Evolutionary conservation across 208 protist genomes (phyloP), one percentile per base, ranked within the genome.

Genomic region (Crithidia brevicula): DNA sequence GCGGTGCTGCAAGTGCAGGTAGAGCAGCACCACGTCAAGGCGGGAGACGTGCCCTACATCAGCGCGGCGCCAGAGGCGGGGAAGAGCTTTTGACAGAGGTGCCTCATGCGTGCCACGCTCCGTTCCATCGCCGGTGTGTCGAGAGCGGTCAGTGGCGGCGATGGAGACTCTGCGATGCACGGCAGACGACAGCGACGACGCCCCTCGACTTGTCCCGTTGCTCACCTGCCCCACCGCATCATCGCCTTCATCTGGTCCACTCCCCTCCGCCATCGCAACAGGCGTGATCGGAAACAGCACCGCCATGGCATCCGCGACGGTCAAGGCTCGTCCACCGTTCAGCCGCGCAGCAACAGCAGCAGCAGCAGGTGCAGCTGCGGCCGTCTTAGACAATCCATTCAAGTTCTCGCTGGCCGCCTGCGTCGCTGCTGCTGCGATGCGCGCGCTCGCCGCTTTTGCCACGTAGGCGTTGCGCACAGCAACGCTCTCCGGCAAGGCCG

Each of bases 11-110:
- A 97, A 69, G 56, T 97, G 87, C 28, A 91, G 77, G 23, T 89
- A 84, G 28, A 97, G 81, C 18, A 85, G 72, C 20, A 97, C 73
- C 6, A 89, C 84, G 33, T 94, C 83, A 7, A 95, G 52, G 6
- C 87, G 77, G 15, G 79, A 82, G 18, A 80, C 83, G 77, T 91
- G 84, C 13, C 83, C 77, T 22, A 82, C 64, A 33, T 77, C 64
- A 5, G 60, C 49, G 9, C 78, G 33, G 11, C 42, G 40, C 57
- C 71, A 77, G 16, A 77, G 40, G 27, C 13, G 33, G 3, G 46
- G 18, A 27, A 27, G 11, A 18, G 46, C 10, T 0, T 0, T 10
- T 20, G 46, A 13, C 36, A 1, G 8, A n/a, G n/a, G n/a, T n/a
- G n/a, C n/a, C n/a, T n/a, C n/a, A n/a, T n/a, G n/a, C n/a, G n/a